phyloP scores from a whole-genome alignment of 1,139 yeast genomes.

The Yamadazyma jaroonii region DNA sequence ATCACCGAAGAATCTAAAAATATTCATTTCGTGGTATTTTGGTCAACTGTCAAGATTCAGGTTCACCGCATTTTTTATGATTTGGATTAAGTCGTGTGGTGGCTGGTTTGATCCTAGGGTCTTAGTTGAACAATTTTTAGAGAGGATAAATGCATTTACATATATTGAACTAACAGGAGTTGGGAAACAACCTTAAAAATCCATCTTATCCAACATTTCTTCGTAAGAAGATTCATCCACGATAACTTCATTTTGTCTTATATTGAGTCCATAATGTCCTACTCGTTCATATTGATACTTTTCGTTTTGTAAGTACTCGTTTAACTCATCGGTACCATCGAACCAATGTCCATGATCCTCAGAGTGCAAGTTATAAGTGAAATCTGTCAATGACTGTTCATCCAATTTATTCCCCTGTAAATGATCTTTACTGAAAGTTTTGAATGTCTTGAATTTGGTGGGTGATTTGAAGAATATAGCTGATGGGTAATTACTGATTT shows the following conservation, averaged over 20 bases:
- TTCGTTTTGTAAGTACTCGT: conserved; percentile 10
- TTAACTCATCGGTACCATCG: conserved; percentile 9
- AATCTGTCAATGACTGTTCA: conserved; percentile 18
- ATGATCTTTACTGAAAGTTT: conserved; percentile 27
- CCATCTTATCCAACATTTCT: conserved; percentile 18
- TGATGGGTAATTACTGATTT: conserved; percentile 36
- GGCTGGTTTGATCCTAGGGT: no score
- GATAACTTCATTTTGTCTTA: conserved; percentile 12
- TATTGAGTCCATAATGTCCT: conserved; percentile 20
- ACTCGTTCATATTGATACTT: conserved; percentile 12
- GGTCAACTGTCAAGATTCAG: conserved; percentile 1
- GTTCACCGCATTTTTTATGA: no score
- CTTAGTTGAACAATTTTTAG: not conserved
- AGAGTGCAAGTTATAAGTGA: conserved; percentile 19
- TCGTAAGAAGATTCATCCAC: conserved; percentile 21
- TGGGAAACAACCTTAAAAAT: conserved; percentile 12
- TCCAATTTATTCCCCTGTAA: conserved; percentile 18
- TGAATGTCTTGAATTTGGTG: conserved; percentile 22
- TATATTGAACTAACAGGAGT: not conserved
- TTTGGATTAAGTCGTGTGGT: no score
- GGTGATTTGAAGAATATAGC: conserved; percentile 23
- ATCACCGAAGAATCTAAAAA: conserved; percentile 67
- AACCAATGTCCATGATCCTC: conserved; percentile 22
- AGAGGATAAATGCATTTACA: no score
- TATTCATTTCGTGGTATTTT: conserved; percentile 31